These are phyloP conservation scores for Chrysoporthe cubensis DNA, from an alignment of 2,329 filamentous ascomycete genomes.

Conservation along the genomic window DNA sequence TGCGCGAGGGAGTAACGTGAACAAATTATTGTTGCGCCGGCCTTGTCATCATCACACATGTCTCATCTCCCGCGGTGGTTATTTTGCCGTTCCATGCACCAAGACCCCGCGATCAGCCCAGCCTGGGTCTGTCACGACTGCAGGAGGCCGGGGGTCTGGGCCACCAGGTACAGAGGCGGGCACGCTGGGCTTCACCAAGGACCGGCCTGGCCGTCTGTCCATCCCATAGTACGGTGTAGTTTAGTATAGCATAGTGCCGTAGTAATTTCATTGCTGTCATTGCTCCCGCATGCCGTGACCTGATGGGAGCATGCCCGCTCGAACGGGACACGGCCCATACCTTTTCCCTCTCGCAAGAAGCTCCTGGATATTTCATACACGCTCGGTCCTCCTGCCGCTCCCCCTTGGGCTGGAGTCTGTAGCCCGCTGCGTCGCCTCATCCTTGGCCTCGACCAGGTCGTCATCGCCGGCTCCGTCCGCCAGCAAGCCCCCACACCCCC, in stretches of 20 bases:
- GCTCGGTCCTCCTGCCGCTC: not conserved
- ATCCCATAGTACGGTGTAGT: too few species aligned
- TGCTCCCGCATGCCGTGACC: too few species aligned
- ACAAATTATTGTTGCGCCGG: not conserved
- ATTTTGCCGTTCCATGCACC: not conserved
- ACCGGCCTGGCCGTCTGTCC: too few species aligned
- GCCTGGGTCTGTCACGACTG: too few species aligned
- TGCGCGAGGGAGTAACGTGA: not conserved
- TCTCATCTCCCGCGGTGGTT: not conserved
- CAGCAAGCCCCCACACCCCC: not conserved
- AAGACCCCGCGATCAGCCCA: not conserved
- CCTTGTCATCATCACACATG: not conserved
- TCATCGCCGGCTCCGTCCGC: not conserved
- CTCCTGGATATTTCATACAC: slow-evolving; percentile 14
- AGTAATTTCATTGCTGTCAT: too few species aligned
- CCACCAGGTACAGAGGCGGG: not conserved
- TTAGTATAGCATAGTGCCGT: too few species aligned
- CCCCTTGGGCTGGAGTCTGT: not conserved
- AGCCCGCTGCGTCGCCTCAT: not conserved
- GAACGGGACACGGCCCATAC: not conserved
- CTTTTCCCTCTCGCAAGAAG: not conserved
- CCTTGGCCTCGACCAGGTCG: not conserved
- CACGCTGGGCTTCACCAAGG: too few species aligned
- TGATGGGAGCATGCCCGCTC: not conserved
- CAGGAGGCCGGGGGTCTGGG: too few species aligned